phyloP scores from a whole-genome alignment of 2,329 filamentous ascomycete species.

The Gaeumannomyces tritici region DNA sequence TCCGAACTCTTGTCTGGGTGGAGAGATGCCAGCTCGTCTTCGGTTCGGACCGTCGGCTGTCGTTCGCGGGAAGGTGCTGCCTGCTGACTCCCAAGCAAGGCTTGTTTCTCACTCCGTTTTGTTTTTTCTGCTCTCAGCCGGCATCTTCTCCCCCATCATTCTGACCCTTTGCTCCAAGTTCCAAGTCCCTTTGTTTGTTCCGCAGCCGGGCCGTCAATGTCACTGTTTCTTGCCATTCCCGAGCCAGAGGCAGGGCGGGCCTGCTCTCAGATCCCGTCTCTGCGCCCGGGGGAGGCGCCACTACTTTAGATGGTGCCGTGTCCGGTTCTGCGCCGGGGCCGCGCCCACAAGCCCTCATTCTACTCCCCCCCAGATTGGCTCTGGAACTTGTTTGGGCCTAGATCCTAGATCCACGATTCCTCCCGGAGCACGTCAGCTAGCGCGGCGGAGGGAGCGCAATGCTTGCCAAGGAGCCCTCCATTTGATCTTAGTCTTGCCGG shows the following conservation, averaged over 20 bases:
- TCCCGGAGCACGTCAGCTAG: background rate
- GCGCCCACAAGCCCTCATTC: background rate
- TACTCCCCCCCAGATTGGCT: background rate
- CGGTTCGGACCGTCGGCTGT: no score
- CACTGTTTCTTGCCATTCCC: background rate
- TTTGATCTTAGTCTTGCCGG: background rate
- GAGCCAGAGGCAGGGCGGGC: background rate
- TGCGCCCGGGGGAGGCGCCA: background rate
- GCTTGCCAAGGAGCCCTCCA: no score
- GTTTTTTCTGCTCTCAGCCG: background rate
- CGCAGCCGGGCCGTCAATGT: background rate
- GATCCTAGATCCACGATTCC: no score
- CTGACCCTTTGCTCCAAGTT: background rate
- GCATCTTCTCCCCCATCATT: background rate
- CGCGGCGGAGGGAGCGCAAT: no score
- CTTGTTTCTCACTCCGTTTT: no score
- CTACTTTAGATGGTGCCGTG: background rate
- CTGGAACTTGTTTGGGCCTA: background rate
- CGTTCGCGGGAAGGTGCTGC: background rate
- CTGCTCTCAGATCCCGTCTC: background rate
- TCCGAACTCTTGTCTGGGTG: background rate
- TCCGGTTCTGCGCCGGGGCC: no score
- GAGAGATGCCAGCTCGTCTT: no score
- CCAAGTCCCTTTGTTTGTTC: background rate
- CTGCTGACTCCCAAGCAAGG: background rate